Evolutionary conservation across 441 rosid species (phyloP), one percentile per base, ranked within the genome.

Genomic region (Adansonia rubrostipa): DNA sequence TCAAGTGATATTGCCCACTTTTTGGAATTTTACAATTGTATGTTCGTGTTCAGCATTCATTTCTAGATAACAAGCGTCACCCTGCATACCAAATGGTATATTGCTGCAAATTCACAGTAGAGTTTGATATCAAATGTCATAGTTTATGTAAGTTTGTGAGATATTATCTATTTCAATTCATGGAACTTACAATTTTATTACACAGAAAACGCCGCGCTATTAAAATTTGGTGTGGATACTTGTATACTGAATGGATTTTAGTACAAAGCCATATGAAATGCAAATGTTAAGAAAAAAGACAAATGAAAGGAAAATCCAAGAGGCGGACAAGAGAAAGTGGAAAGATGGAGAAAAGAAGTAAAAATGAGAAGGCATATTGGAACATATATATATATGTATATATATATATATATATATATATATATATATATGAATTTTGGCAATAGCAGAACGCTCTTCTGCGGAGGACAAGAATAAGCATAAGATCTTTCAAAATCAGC

Each of bases 401-500:
- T 2, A 28, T 2, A 28, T 1, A 20, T 53, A 42, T 22, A 2
- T 2, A 28, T 28, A 2, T 28, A 28, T 28, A 28, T 28, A 28
- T 28, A 28, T 28, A 17, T 22, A 22, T 22, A 66, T 42, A 51
- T 42, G 74, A 62, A 81, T 77, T 75, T 80, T 75, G 65, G 44
- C 14, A 78, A 83, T 85, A 81, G 81, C 71, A 10, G 22, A 70
- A 50, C 4, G 48, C 75, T 70, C 75, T 73, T 47, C 33, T 8
- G 36, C 36, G 77, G 72, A 80, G 89, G 73, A 82, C 77, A 73
- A 81, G 83, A 88, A 84, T 73, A 79, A 76, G 87, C 84, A 85
- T 84, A 83, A 74, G 78, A 82, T 82, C 75, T 82, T 79, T 80
- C 74, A 72, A 69, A 28, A 28, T 28, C 80, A 72, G 69, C 74